These are phyloP conservation scores for Exophiala bonariae DNA, from an alignment of 2,329 filamentous ascomycete genomes.

Conservation along the genomic window DNA sequence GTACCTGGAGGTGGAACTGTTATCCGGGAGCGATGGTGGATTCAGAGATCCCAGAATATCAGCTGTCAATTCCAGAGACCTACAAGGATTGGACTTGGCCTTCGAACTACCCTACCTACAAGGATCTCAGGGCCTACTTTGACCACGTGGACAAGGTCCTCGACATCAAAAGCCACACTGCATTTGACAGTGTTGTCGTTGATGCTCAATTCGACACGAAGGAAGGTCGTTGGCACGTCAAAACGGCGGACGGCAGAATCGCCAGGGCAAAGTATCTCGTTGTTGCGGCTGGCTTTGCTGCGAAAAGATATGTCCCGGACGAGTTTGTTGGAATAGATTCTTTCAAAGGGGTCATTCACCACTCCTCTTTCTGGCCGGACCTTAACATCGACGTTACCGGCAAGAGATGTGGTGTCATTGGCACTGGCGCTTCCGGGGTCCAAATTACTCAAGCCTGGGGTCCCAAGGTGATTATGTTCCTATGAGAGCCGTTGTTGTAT, in stretches of 20 bases:
- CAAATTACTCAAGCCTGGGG: constrained; percentile 64
- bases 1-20: constrained; percentile 41
- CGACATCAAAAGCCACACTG: constrained; percentile 45
- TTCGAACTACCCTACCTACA: constrained; percentile 44
- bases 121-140: constrained; percentile 44
- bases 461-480: constrained; percentile 32
- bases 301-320: constrained; percentile 58
- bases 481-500: no score
- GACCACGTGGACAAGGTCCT: constrained; percentile 41
- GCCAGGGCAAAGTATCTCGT: constrained; percentile 48
- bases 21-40: constrained; percentile 33
- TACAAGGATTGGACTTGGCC: constrained; percentile 43
- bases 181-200: constrained; percentile 46
- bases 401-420: constrained; percentile 63
- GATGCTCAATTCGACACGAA: constrained; percentile 42
- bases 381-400: constrained; percentile 54
- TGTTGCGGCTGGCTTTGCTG: constrained; percentile 51
- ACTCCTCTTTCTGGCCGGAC: constrained; percentile 61
- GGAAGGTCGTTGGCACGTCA: constrained; percentile 44
- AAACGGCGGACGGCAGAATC: constrained; percentile 41
- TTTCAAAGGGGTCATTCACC: constrained; percentile 62
- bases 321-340: constrained; percentile 53
- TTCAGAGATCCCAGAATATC: constrained; percentile 49
- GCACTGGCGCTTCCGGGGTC: constrained; percentile 65
- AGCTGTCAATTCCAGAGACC: constrained; percentile 48